Conservation (phyloP, 2,329 filamentous ascomycete genomes). For the Cladorrhinum sp. region DNA sequence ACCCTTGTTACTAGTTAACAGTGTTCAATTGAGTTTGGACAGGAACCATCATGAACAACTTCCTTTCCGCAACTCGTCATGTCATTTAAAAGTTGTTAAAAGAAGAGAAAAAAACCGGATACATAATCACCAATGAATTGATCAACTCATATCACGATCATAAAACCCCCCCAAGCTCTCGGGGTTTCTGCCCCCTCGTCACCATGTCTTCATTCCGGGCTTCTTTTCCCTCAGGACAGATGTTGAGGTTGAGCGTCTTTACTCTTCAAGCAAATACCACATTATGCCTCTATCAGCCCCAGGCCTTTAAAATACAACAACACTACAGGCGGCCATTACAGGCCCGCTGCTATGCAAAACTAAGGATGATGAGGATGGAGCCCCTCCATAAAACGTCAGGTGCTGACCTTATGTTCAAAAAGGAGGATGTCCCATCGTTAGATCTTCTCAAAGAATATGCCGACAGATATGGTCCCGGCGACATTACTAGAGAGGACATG, state of each 20-base stretch:
- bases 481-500: conserved; percentile 27
- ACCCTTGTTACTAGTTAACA: neutral
- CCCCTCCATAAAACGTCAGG: neutral
- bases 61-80: neutral
- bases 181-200: neutral
- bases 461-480: conserved; percentile 12
- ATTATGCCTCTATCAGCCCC: neutral
- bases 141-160: neutral
- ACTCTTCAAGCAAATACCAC: neutral
- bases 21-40: neutral
- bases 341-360: neutral
- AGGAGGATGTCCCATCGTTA: conserved; percentile 29
- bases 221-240: too few relatives aligned
- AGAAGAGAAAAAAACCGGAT: neutral
- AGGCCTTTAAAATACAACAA: neutral
- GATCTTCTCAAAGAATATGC: conserved; percentile 28
- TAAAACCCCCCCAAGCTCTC: neutral
- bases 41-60: neutral
- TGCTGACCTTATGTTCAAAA: conserved; percentile 25
- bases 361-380: neutral
- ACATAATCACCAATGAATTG: neutral
- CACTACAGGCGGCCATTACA: neutral
- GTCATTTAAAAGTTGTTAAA: neutral
- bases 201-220: too few relatives aligned
- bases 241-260: neutral